Conservation (phyloP, 2,329 filamentous ascomycete genomes). For the Monilinia aucupariae region DNA sequence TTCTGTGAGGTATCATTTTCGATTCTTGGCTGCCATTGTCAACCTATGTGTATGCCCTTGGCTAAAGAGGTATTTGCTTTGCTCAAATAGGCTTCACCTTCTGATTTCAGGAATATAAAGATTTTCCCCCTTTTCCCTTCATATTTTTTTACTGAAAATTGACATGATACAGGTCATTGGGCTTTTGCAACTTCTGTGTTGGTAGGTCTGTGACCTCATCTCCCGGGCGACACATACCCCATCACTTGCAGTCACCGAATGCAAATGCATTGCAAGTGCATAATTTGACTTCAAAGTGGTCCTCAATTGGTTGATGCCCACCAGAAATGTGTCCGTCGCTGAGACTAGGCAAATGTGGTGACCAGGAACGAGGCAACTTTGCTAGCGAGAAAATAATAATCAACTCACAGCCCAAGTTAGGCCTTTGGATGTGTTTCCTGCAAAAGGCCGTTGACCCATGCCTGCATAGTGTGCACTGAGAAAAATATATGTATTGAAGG, state of each 20-base stretch:
- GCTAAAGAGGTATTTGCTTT: background rate
- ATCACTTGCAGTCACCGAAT: constrained; percentile 15
- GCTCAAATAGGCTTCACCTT: background rate
- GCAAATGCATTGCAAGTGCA: constrained; percentile 14
- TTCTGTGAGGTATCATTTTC: background rate
- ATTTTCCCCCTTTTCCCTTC: background rate
- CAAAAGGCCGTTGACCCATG: constrained; percentile 22
- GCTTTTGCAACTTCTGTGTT: constrained; percentile 7
- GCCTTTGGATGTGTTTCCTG: constrained; percentile 16
- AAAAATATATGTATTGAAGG: constrained; percentile 24
- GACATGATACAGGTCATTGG: constrained; percentile 1
- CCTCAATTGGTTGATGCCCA: constrained; percentile 10
- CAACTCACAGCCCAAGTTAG: constrained; percentile 21
- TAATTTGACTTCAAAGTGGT: background rate
- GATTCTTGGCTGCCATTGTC: constrained; percentile 1
- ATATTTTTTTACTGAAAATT: background rate
- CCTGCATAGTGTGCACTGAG: constrained; percentile 14
- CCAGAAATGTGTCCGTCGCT: constrained; percentile 18
- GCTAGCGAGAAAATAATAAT: constrained; percentile 21
- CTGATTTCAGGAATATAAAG: background rate
- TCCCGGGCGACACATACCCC: background rate
- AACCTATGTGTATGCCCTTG: background rate
- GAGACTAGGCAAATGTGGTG: constrained; percentile 18
- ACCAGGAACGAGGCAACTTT: constrained; percentile 27
- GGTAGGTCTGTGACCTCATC: constrained; percentile 7